Evolutionary conservation across 805 yeast species (phyloP), one percentile per base, ranked within the genome.

Genomic region (Wickerhamomyces sydowiorum): DNA sequence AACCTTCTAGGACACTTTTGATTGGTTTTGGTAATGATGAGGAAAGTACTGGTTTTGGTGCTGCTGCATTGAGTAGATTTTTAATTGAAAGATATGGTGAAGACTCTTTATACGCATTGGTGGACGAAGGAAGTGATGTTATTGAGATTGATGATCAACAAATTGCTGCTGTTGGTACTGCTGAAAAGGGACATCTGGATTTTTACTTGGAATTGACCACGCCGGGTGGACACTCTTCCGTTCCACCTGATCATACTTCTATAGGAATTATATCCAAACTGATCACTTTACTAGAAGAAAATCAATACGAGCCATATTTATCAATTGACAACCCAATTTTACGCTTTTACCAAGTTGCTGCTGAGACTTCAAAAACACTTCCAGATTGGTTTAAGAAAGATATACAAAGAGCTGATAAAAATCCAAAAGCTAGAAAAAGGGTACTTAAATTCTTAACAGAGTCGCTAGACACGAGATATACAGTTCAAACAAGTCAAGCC

Each of bases 11-110:
- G 60, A 72, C 86, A 2, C 58, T 85, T 14, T 47, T 86, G 10
- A 56, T 82, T 2, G 78, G 86, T 0, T 77, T 81, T 54, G 95
- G 95, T 1, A 83, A 76, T 50, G 95, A 87, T 55, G 96, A 86
- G 64, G 96, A 87, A 57, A 10, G 70, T 27, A 47, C 52, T 20
- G 35, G 39, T 32, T 64, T 90, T 37, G 95, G 95, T 7, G 49
- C 56, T 1, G 42, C 43, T 10, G 41, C 60, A 4, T 64, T 86
- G 17, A 69, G 73, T 10, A 48, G 69, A 31, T 64, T 62, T 44
- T 54, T 87, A 18, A 60, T 66, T 23, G 67, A 73, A 19, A 69
- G 70, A 42, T 81, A 76, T 52, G 95, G 95, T 7, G 51, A 59
- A 22, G 69, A 86, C 45, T 72, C 82, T 1, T 49, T 86, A 25